Evolutionary conservation across 495 filamentous ascomycete genomes (phyloP).

Genomic region (Tuber magnatum): DNA sequence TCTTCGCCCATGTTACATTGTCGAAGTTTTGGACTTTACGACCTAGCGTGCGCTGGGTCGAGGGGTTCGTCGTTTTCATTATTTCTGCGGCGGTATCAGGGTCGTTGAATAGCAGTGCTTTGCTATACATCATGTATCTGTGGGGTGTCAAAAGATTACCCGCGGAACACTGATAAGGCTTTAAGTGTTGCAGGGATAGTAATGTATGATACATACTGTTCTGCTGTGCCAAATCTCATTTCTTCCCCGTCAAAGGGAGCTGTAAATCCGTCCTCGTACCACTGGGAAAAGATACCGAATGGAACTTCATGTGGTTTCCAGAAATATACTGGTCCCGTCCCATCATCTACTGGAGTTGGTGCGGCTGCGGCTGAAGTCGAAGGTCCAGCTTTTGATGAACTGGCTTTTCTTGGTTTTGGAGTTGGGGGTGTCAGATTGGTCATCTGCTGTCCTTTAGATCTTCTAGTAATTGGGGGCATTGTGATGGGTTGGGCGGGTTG

Average conservation of each 20-base stretch:
- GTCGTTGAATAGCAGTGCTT: conserved; percentile 51
- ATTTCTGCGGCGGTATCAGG: conserved; percentile 43
- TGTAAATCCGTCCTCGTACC: conserved; percentile 42
- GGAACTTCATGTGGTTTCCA: conserved; percentile 40
- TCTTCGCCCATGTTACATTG: conserved; percentile 48
- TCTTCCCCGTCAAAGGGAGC: conserved; percentile 19
- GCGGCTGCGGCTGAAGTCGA: neutral
- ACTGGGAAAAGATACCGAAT: conserved; percentile 44
- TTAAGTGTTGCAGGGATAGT: neutral
- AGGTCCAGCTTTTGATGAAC: neutral
- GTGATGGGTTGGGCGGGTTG: neutral
- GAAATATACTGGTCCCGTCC: conserved; percentile 41
- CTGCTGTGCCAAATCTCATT: conserved; percentile 39
- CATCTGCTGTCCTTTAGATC: neutral
- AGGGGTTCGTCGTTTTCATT: conserved; percentile 44
- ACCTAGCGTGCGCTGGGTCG: conserved; percentile 51
- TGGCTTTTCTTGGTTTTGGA: neutral
- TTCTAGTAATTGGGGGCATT: neutral
- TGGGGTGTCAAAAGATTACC: neutral
- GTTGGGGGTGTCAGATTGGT: neutral
- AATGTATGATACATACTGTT: conserved; percentile 35
- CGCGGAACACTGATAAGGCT: neutral
- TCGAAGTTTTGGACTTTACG: conserved; percentile 52
- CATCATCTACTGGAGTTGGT: neutral
- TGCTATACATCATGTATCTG: conserved; percentile 60